These are phyloP conservation scores for Aspergillus sojae DNA, from an alignment of 2,329 filamentous ascomycete species.

Conservation along the genomic window DNA sequence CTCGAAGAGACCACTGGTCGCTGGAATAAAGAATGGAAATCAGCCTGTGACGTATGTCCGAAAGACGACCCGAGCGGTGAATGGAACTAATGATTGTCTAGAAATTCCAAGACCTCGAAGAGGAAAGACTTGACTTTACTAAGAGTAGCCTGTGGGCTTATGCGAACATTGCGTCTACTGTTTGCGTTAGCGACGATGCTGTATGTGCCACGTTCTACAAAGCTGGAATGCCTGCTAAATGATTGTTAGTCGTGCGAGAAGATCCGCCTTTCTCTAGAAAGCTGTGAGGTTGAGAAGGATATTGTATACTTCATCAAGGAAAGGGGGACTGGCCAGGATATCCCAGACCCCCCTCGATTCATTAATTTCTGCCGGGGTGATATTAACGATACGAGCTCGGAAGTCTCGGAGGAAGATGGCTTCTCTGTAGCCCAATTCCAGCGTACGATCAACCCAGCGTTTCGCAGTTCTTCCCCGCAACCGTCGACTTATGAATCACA, in stretches of 20 bases:
- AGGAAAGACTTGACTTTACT: conserved; percentile 93
- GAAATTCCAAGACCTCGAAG: conserved; percentile 98
- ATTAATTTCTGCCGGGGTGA: conserved; percentile 96
- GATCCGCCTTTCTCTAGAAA: conserved; percentile 87
- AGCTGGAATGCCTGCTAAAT: conserved; percentile 14
- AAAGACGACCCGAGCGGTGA: neutral
- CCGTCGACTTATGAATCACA: conserved; percentile 92
- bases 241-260: conserved; percentile 78
- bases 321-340: conserved; percentile 90
- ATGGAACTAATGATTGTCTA: conserved; percentile 42
- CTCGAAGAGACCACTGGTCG: conserved; percentile 92
- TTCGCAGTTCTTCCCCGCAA: conserved; percentile 92
- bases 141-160: conserved; percentile 98
- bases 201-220: conserved; percentile 39
- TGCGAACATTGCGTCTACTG: conserved; percentile 94
- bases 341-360: conserved; percentile 94
- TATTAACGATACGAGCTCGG: conserved; percentile 75
- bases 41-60: conserved; percentile 72
- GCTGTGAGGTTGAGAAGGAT: conserved; percentile 96
- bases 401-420: conserved; percentile 85
- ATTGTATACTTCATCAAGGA: conserved; percentile 87
- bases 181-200: conserved; percentile 95
- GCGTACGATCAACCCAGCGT: conserved; percentile 91
- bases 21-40: conserved; percentile 99
- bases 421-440: conserved; percentile 97